Conservation (phyloP, 164 flowering plant species). For the Vitis rupestris region DNA sequence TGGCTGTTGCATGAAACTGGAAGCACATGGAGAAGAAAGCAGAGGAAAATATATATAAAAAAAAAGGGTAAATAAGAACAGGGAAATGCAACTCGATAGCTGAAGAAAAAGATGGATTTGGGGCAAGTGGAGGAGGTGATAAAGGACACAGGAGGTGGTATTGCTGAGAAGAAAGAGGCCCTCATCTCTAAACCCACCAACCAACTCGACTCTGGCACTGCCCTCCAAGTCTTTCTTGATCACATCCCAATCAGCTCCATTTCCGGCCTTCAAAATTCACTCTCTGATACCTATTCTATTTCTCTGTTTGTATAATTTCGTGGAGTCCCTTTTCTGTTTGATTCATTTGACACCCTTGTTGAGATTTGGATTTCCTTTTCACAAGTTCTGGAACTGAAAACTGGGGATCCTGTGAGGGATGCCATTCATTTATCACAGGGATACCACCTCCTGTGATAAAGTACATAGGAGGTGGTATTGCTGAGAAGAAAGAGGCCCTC, state of each 20-base stretch:
- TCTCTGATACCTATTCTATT: conserved; percentile 8
- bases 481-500: conserved; percentile 1
- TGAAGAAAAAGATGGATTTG: conserved; percentile 8
- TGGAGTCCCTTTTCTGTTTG: not conserved
- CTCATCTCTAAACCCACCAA: not conserved
- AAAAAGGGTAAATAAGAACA: not conserved
- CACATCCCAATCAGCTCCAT: conserved; percentile 37
- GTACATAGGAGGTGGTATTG: not conserved
- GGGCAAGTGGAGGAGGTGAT: conserved; percentile 12
- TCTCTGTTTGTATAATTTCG: too few species aligned
- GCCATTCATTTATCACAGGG: conserved; percentile 38
- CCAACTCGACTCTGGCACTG: conserved; percentile 19
- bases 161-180: conserved; percentile 1
- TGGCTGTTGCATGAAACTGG: not conserved
- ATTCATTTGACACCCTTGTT: not conserved
- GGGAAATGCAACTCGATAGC: not conserved
- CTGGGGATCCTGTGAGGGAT: conserved; percentile 31
- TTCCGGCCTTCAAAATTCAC: conserved; percentile 29
- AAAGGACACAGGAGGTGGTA: not conserved
- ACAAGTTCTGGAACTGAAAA: conserved; percentile 38
- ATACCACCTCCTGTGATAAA: too few species aligned
- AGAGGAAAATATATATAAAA: not conserved
- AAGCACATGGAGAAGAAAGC: not conserved
- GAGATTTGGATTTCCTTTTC: not conserved
- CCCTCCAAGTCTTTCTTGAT: conserved; percentile 37